Evolutionary conservation across 306 rosid species (phyloP).

Genomic region (Trifolium repens): DNA sequence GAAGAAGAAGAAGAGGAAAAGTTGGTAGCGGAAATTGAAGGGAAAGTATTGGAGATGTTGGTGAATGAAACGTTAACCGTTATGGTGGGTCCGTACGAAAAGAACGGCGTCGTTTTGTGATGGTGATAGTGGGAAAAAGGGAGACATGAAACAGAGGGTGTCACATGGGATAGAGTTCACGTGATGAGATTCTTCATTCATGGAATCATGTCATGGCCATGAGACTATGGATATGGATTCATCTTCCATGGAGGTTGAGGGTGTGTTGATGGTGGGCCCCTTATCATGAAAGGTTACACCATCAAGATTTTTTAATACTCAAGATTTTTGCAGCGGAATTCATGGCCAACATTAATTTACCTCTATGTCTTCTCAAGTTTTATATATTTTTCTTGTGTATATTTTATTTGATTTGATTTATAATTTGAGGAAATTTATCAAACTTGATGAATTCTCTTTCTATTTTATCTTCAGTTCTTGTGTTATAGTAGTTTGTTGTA

Average conservation of each 20-base stretch:
- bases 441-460: slow-evolving; percentile 8
- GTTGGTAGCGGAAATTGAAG: slow-evolving; percentile 66
- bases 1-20: slow-evolving; percentile 54
- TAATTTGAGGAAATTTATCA: slow-evolving; percentile 14
- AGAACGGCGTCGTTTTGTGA: slow-evolving; percentile 45
- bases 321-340: slow-evolving; percentile 50
- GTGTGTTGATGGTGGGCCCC: slow-evolving; percentile 28
- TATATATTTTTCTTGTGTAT: slow-evolving; percentile 7
- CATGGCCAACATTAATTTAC: not conserved
- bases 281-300: not conserved
- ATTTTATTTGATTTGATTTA: not conserved
- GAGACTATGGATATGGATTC: slow-evolving; percentile 5
- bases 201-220: not conserved
- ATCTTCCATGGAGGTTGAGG: slow-evolving; percentile 29
- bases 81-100: not conserved
- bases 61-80: slow-evolving; percentile 65
- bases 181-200: slow-evolving; percentile 62
- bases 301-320: slow-evolving; percentile 4
- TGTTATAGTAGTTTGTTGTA: not conserved
- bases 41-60: slow-evolving; percentile 57
- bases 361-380: not conserved
- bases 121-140: not conserved
- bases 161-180: slow-evolving; percentile 53
- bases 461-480: not conserved
- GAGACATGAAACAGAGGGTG: slow-evolving; percentile 40